Evolutionary conservation across 495 filamentous ascomycete genomes (phyloP), one percentile per base, ranked within the genome.

Genomic region (Alectoria sarmentosa): DNA sequence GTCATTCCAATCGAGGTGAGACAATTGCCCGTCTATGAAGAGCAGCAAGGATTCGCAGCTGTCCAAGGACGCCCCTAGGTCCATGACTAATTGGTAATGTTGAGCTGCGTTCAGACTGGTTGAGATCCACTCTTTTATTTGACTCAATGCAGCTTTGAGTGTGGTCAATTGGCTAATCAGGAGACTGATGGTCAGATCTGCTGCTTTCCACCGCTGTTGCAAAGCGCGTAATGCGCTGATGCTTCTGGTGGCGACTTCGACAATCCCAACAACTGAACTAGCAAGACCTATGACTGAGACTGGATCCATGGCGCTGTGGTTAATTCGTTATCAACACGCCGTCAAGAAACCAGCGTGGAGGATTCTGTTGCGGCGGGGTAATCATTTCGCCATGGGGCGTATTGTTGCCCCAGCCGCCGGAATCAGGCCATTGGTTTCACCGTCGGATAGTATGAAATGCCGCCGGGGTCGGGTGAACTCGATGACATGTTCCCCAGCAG

Each of bases 121-220:
- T 7, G 63, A 42, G 15, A 70, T 42, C 44, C 66, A 65, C n/a
- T 63, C 59, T n/a, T 62, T 57, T 36, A 71, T 70, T 39, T 71
- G 65, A 15, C 60, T 49, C 21, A 71, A 52, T 2, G 68, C 69
- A 10, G 69, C 65, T 64, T 62, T 70, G 15, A 71, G 46, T 3
- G 68, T 68, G 6, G 13, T 56, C 21, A 71, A 62, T n/a, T 68
- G 68, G 28, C 62, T 54, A 39, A 66, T 44, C 17, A 71, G 68
- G 7, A 61, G 46, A 19, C 21, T 55, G 17, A 70, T 52, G 15
- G 32, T 63, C 34, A 67, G 13, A 8, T 56, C 66, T 6, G 57
- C 58, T 4, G 14, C 10, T 61, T 61, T 65, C 62, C 62, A 65
- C n/a, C 62, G 64, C 3, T 15, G 26, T 32, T 63, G 66, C 11